phyloP scores from a whole-genome alignment of 257 asterid genomes.

The Solanum acaule region DNA sequence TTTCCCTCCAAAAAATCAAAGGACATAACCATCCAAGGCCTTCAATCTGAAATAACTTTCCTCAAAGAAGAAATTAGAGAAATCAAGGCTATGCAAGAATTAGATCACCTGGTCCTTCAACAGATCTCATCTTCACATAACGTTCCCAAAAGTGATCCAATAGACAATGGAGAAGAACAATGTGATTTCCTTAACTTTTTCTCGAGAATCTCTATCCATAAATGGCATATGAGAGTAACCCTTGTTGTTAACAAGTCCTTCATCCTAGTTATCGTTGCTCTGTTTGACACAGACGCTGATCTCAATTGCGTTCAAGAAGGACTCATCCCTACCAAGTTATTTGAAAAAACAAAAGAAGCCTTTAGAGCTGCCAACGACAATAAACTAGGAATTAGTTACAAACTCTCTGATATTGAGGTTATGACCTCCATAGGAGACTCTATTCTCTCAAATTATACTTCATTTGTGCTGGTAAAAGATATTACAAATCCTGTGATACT shows the following conservation, averaged over 20 bases:
- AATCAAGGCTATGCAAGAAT: not conserved
- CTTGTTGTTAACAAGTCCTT: not conserved
- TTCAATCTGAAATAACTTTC: too few relatives aligned
- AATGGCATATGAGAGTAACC: not conserved
- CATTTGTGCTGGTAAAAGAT: not conserved
- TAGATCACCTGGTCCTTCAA: not conserved
- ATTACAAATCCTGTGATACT: not conserved
- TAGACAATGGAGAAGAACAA: not conserved
- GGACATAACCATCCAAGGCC: not conserved
- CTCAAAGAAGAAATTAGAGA: not conserved
- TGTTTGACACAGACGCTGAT: too few relatives aligned
- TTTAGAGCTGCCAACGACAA: not conserved
- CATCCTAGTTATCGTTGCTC: not conserved
- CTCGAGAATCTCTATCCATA: not conserved
- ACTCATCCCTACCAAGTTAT: not conserved
- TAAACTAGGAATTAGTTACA: not conserved
- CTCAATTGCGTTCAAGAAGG: not conserved
- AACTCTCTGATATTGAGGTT: not conserved
- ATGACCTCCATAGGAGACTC: not conserved
- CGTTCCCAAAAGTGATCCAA: too few relatives aligned
- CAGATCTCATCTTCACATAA: not conserved
- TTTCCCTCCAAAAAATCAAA: not conserved
- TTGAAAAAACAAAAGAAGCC: too few relatives aligned
- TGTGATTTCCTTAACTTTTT: too few relatives aligned
- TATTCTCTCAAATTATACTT: not conserved